Conservation (phyloP, 305 asterid species). For the Fraxinus nigra region DNA sequence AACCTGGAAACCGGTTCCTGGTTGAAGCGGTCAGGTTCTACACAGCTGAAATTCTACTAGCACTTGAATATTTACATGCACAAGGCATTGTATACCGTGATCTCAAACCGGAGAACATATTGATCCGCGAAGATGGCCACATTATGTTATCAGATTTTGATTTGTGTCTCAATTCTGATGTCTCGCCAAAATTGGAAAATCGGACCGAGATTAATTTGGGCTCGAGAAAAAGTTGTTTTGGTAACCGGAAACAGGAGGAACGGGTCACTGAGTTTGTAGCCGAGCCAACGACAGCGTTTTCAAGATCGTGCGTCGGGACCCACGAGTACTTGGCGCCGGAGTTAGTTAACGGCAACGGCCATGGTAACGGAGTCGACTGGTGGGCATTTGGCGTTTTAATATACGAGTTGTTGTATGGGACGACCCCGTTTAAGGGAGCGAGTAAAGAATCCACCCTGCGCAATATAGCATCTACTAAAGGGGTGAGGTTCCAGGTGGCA, state of each 20-base stretch:
- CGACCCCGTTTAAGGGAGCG: conserved; percentile 83
- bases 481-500: conserved; percentile 47
- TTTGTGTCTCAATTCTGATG: conserved; percentile 56
- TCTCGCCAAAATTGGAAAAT: conserved; percentile 47
- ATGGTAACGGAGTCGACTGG: conserved; percentile 97
- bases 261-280: conserved; percentile 68
- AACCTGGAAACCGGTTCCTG: conserved; percentile 45
- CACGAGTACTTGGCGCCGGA: conserved; percentile 94
- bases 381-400: conserved; percentile 91
- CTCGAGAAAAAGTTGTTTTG: conserved; percentile 22
- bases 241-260: conserved; percentile 34
- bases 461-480: conserved; percentile 71
- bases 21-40: conserved; percentile 60
- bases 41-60: conserved; percentile 67
- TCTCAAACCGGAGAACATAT: conserved; percentile 74
- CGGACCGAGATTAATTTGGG: conserved; percentile 15
- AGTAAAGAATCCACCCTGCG: conserved; percentile 90
- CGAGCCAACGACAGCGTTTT: conserved; percentile 81
- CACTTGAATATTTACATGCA: conserved; percentile 74
- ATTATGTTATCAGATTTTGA: conserved; percentile 86
- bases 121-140: conserved; percentile 83
- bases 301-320: conserved; percentile 88
- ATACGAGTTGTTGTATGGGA: conserved; percentile 65
- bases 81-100: conserved; percentile 81
- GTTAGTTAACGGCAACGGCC: conserved; percentile 69